Conservation (phyloP, 345 rosid species). For the Rubroshorea leprosula region DNA sequence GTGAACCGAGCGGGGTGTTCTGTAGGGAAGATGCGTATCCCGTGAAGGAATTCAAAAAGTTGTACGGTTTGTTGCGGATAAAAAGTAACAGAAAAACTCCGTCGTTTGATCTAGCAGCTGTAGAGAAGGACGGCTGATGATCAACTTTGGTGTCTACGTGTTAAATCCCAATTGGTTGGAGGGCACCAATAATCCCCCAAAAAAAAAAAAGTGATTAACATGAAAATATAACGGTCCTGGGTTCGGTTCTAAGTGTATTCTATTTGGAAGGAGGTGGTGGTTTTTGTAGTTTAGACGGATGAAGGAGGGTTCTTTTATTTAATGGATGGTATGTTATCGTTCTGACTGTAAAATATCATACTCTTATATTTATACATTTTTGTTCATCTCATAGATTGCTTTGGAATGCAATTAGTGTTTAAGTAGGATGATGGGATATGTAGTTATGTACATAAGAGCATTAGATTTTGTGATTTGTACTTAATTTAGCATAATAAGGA, state of each 20-base stretch:
- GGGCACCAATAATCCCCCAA: too few relatives aligned
- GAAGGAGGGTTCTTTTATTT: too few relatives aligned
- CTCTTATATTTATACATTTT: background rate
- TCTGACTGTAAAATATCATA: background rate
- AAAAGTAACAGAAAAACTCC: slow-evolving; percentile 46
- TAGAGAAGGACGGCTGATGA: slow-evolving; percentile 26
- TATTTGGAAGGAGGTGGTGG: too few relatives aligned
- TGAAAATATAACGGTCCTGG: too few relatives aligned
- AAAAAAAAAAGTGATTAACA: too few relatives aligned
- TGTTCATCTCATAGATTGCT: background rate
- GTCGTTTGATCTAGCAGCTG: slow-evolving; percentile 35
- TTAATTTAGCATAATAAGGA: background rate
- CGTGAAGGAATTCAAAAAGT: slow-evolving; percentile 58
- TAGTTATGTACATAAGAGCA: background rate
- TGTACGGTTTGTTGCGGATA: slow-evolving; percentile 57
- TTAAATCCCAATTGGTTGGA: background rate
- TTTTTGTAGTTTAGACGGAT: too few relatives aligned
- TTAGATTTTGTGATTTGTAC: background rate
- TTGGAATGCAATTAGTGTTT: background rate
- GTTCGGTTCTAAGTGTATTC: too few relatives aligned
- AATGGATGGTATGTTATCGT: too few relatives aligned
- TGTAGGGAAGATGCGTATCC: slow-evolving; percentile 46
- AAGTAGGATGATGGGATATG: background rate
- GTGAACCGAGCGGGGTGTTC: slow-evolving; percentile 37
- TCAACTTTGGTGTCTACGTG: background rate